Base-by-base conservation (phyloP, 148 eudicot genomes). In the Euryodendron excelsum region DNA sequence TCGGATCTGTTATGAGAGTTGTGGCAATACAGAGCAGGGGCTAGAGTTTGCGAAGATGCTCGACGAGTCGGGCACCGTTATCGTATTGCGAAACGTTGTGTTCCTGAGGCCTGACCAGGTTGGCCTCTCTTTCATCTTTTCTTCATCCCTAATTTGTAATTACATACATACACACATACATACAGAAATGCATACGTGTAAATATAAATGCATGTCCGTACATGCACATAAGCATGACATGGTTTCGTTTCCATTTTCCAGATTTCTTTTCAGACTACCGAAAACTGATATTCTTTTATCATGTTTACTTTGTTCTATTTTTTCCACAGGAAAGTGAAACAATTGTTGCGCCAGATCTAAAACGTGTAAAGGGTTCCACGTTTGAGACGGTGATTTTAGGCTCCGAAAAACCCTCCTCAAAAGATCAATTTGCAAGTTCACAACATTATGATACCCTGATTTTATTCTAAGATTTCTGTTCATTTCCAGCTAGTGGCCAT, bases 61-160 rank as follows among this genome's bases (percentile, higher is more conserved):
- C 23, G 99, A 96, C 77, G 87, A 93, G 65, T 90, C 88, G 0
- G 99, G 98, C 4, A 82, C 82, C 21, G 99, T 96, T 39, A 90
- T 96, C 77, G 99, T 96, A 8, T 67, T 96, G 53, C 94, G 94
- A 8, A 90, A 89, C 45, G 72, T 83, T 28, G 99, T 96, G 47
- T 88, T 92, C 84, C 79, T 96, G 67, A 91, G 88, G 39, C 98
- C 97, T 69, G 92, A 90, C 15, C 87, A 96, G 99, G 99, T 94
- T 79, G 81, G 89, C 80, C 10, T n/a, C 34, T 56, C 23, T 21
- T 48, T 44, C 56, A 5, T 21, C 39, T 15, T 23, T 36, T 1
- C n/a, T 37, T 76, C 48, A 28, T 21, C 20, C 44, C 41, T 75
- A 0, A n/a, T 23, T n/a, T 14, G 52, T 48, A 5, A 30, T 48